Evolutionary conservation across 805 yeast genomes (phyloP), one percentile per base, ranked within the genome.

Genomic region (Scheffersomyces lignosus): DNA sequence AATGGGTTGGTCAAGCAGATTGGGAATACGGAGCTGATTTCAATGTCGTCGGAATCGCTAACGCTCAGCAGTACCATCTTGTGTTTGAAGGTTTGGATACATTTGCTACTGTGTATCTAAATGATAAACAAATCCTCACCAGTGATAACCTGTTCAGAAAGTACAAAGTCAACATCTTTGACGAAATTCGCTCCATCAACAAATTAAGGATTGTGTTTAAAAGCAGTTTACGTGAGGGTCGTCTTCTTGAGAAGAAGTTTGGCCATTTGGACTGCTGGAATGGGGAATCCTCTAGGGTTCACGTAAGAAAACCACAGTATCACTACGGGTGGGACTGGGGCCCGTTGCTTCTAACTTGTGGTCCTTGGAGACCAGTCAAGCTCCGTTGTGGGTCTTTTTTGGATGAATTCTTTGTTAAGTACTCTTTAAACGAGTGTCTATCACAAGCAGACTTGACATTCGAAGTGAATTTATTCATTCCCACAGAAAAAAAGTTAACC

Each of bases 311-410:
- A 46, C 75, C 79, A 1, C 80, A 73, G 48, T 74, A 73, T 45
- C 77, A 73, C 43, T 75, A 60, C 45, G 80, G 80, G 3, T 75
- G 80, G 80, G 80, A 75, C 49, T 75, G 80, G 80, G 79, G 78
- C 15, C 75, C 75, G 4, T 36, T 56, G 5, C 49, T 68, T 30
- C 52, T 71, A 49, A 62, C 73, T 3, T 68, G 75, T 47, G 77
- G 77, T 5, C 72, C 72, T 4, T 70, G 59, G 38, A 52, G 56
- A 32, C 72, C 70, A 1, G 58, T 72, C 5, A 44, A 40, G 17
- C 44, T 70, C 24, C 49, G 58, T 17, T 37, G 44, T 35, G 37
- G 37, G 3, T 43, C 44, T 4, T 24, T 42, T 2, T 41, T 58
- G 24, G 35, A 38, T 0, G 54, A 54, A 29, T 44, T 53, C 12